Conservation (phyloP, 176 grass and related monocot genomes). For the Musa beccarii region DNA sequence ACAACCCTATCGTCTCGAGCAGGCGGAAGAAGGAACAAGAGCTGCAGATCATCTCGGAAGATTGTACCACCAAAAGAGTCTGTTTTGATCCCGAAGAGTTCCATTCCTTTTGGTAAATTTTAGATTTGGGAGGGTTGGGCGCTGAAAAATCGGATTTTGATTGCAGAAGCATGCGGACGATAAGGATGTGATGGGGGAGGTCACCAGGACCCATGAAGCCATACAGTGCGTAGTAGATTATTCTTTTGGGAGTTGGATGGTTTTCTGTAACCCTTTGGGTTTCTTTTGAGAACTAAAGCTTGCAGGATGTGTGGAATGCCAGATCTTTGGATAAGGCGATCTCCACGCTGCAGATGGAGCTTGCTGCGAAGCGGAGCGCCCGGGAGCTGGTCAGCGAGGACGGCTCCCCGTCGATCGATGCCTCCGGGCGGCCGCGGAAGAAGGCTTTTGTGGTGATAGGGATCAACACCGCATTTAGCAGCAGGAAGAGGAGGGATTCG, state of each 20-base stretch:
- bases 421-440: slow-evolving; percentile 37
- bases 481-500: slow-evolving; percentile 86
- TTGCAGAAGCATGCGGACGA: slow-evolving; percentile 61
- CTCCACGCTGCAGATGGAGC: slow-evolving; percentile 94
- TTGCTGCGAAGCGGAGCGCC: slow-evolving; percentile 68
- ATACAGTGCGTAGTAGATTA: slow-evolving; percentile 53
- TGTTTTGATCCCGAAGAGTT: slow-evolving; percentile 7
- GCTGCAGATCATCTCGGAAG: slow-evolving; percentile 47
- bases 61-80: slow-evolving; percentile 70
- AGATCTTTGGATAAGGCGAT: slow-evolving; percentile 98
- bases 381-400: slow-evolving; percentile 35
- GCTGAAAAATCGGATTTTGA: slow-evolving; percentile 13
- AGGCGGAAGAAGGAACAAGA: slow-evolving; percentile 52
- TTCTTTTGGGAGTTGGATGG: slow-evolving; percentile 11
- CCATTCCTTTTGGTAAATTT: slow-evolving; percentile 9
- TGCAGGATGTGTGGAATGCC: slow-evolving; percentile 31
- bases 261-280: not conserved
- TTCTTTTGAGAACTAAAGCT: slow-evolving; percentile 18
- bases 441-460: slow-evolving; percentile 88
- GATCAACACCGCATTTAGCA: slow-evolving; percentile 87
- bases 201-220: slow-evolving; percentile 81
- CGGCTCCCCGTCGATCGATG: slow-evolving; percentile 34
- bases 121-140: not conserved
- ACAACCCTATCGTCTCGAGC: slow-evolving; percentile 50
- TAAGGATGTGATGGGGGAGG: slow-evolving; percentile 89